Conservation (phyloP, 805 yeast species). For the Starmerella powellii region DNA sequence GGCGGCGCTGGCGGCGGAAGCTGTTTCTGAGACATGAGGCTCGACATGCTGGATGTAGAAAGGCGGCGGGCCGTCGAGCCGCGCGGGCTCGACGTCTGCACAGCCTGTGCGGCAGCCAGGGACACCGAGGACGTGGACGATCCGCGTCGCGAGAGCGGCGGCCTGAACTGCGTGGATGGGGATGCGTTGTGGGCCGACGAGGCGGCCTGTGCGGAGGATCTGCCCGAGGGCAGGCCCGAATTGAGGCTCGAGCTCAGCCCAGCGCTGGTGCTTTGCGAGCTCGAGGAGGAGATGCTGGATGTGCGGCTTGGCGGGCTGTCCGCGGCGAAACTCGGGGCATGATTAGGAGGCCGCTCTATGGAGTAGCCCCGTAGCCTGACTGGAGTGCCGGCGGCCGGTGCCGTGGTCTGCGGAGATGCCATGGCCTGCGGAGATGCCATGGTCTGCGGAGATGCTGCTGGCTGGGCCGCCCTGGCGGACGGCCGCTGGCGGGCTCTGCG, state of each 20-base stretch:
- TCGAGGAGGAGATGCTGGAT: too few relatives aligned
- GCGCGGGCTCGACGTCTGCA: too few relatives aligned
- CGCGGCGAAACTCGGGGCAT: background rate
- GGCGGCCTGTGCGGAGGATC: background rate
- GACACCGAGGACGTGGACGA: conserved; percentile 2
- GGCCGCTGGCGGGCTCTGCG: background rate
- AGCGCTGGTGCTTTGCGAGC: too few relatives aligned
- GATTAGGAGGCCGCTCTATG: background rate
- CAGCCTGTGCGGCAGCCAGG: conserved; percentile 1
- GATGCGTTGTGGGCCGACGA: background rate
- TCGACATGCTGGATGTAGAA: too few relatives aligned
- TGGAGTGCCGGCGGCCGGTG: too few relatives aligned
- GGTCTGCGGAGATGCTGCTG: background rate
- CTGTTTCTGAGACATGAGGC: too few relatives aligned
- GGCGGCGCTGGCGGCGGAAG: too few relatives aligned
- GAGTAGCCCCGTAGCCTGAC: too few relatives aligned
- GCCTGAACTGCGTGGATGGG: background rate
- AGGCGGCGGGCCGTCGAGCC: too few relatives aligned
- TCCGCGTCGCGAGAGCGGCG: conserved; percentile 1
- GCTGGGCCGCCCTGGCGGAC: background rate
- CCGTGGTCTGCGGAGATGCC: background rate
- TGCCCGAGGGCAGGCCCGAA: background rate
- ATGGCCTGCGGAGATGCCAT: background rate
- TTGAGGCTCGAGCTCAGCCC: background rate
- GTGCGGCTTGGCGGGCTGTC: background rate